Evolutionary conservation across 2,329 filamentous ascomycete species (phyloP).

Genomic region (Pyrenochaeta sp.): DNA sequence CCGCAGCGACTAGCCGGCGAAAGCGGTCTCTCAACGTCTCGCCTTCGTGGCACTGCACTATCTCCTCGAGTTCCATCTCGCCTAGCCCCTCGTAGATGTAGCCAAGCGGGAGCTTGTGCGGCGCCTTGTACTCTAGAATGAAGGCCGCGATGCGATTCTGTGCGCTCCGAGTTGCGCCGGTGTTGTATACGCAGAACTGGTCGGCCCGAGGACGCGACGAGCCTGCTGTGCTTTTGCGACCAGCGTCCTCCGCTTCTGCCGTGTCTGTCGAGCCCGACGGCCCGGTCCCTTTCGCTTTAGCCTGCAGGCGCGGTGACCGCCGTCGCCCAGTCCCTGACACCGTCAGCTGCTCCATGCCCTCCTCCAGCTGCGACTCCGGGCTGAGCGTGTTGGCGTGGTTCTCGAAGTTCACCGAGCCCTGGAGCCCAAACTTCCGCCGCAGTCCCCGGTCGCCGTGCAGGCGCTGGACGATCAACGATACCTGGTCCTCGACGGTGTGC

Average conservation of each 20-base stretch:
- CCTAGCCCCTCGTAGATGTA: slow-evolving; percentile 56
- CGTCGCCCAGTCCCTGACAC: slow-evolving; percentile 5
- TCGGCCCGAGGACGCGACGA: slow-evolving; percentile 37
- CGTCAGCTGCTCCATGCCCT: slow-evolving; percentile 19
- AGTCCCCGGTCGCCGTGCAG: slow-evolving; percentile 16
- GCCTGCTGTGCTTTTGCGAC: slow-evolving; percentile 5
- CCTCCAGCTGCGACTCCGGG: slow-evolving; percentile 18
- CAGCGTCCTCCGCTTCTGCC: neutral
- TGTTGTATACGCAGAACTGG: slow-evolving; percentile 49
- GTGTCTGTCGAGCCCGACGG: neutral
- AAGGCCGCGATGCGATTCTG: slow-evolving; percentile 31
- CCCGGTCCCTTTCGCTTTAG: slow-evolving; percentile 1
- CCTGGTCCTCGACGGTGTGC: slow-evolving; percentile 21
- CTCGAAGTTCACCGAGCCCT: slow-evolving; percentile 26
- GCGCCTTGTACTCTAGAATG: slow-evolving; percentile 58
- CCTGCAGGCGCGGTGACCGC: slow-evolving; percentile 23
- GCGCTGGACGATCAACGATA: slow-evolving; percentile 18
- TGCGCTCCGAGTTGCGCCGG: slow-evolving; percentile 8
- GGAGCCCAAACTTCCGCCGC: slow-evolving; percentile 18
- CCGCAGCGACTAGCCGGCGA: slow-evolving; percentile 51
- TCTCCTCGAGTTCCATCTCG: slow-evolving; percentile 52
- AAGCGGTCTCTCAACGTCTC: slow-evolving; percentile 48
- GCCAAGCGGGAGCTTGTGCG: slow-evolving; percentile 55
- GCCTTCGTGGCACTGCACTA: slow-evolving; percentile 46
- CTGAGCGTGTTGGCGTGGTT: slow-evolving; percentile 32